Percentiles rank a stretch among this genome's conserved stretches.
These are phyloP conservation scores for Penicillium samsonianum DNA, from an alignment of 495 filamentous ascomycete genomes.

Conservation along the genomic window DNA sequence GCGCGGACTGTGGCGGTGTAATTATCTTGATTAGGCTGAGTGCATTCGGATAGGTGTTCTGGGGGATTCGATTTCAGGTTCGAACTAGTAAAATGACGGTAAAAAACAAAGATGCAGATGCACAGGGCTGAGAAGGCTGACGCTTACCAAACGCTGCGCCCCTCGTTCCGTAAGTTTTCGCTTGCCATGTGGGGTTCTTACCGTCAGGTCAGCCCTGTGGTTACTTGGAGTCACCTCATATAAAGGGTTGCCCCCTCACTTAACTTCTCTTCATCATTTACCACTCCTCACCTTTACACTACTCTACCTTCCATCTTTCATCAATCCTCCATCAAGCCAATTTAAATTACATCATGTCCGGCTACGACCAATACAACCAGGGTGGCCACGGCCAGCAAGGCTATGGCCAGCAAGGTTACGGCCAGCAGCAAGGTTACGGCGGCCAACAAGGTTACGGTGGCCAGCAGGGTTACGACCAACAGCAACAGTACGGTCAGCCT, in stretches of 20 bases:
- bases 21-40: not conserved
- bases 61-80: not conserved
- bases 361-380: constrained; percentile 47
- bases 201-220: constrained; percentile 37
- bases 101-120: not conserved
- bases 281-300: constrained; percentile 6
- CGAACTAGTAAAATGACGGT: not conserved
- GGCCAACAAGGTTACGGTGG: constrained; percentile 17
- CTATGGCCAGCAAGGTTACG: constrained; percentile 28
- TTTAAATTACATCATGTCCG: constrained; percentile 40
- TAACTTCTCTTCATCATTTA: constrained; percentile 18
- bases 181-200: constrained; percentile 26
- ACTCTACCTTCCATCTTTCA: constrained; percentile 5
- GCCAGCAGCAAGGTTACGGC: constrained; percentile 25
- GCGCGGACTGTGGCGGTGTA: constrained; percentile 13
- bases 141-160: constrained; percentile 11
- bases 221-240: constrained; percentile 17
- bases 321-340: constrained; percentile 5
- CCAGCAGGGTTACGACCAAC: constrained; percentile 26
- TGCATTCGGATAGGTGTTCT: not conserved
- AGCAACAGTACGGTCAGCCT: constrained; percentile 27
- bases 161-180: constrained; percentile 24
- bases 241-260: constrained; percentile 26
- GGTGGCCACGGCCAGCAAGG: constrained; percentile 34
- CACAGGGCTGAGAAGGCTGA: constrained; percentile 11